phyloP scores from a whole-genome alignment of 2,329 filamentous ascomycete species.

The Sarocladium kiliense region DNA sequence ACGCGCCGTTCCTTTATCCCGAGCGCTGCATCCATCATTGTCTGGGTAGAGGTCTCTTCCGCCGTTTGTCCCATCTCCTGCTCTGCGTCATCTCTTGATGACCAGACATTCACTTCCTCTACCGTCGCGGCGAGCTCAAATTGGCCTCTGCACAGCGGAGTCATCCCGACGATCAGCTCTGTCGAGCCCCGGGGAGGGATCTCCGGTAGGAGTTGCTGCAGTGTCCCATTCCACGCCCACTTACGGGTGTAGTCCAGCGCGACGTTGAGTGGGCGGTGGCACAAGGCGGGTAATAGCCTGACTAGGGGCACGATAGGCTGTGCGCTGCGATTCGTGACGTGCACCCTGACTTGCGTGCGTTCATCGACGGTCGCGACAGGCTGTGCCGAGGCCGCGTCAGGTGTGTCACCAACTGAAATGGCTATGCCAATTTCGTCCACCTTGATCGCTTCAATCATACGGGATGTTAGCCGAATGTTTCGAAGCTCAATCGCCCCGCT shows the following conservation, averaged over 20 bases:
- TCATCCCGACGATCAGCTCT: slow-evolving; percentile 63
- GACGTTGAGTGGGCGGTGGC: slow-evolving; percentile 64
- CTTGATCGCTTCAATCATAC: slow-evolving; percentile 80
- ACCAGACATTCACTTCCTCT: slow-evolving; percentile 66
- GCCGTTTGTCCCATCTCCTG: slow-evolving; percentile 24
- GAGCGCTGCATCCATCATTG: slow-evolving; percentile 52
- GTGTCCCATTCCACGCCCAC: slow-evolving; percentile 76
- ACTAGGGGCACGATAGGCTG: slow-evolving; percentile 66
- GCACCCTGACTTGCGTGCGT: slow-evolving; percentile 67
- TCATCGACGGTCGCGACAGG: slow-evolving; percentile 33
- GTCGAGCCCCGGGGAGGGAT: slow-evolving; percentile 54
- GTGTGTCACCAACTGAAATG: slow-evolving; percentile 44
- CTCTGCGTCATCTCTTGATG: slow-evolving; percentile 19
- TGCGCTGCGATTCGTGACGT: slow-evolving; percentile 67
- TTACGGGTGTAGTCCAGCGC: slow-evolving; percentile 79
- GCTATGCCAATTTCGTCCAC: slow-evolving; percentile 72
- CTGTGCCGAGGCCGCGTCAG: slow-evolving; percentile 14
- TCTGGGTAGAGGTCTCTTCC: slow-evolving; percentile 48
- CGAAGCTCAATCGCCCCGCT: slow-evolving; percentile 71
- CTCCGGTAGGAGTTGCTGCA: slow-evolving; percentile 68
- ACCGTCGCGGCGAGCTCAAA: slow-evolving; percentile 78
- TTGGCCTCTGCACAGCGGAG: slow-evolving; percentile 70
- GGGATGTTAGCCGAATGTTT: slow-evolving; percentile 63
- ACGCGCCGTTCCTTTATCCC: slow-evolving; percentile 56
- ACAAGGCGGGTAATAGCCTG: slow-evolving; percentile 70